These are phyloP conservation scores for Prunella vulgaris DNA, from an alignment of 257 asterid genomes.

Conservation along the genomic window DNA sequence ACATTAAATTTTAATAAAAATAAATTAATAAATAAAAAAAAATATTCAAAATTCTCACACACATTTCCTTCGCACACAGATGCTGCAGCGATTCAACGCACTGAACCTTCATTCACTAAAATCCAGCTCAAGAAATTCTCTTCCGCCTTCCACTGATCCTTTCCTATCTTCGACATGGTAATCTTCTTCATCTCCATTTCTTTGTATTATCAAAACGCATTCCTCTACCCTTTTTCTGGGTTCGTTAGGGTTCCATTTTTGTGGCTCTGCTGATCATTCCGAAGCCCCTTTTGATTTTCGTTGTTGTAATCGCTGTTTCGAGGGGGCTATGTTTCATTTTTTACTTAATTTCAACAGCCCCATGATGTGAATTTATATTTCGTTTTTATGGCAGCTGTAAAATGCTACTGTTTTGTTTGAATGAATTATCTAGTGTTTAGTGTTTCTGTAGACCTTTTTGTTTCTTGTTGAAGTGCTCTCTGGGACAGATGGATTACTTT, in stretches of 20 bases:
- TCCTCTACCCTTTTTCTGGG: too few relatives aligned
- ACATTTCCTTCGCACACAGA: too few relatives aligned
- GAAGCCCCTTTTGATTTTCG: background rate
- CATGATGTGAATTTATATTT: background rate
- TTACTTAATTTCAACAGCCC: background rate
- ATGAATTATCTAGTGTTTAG: background rate
- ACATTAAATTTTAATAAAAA: too few relatives aligned
- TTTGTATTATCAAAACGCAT: background rate
- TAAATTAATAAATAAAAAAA: too few relatives aligned
- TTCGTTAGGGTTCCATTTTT: conserved; percentile 28
- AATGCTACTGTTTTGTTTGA: background rate
- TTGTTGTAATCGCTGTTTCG: background rate
- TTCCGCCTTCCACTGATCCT: background rate
- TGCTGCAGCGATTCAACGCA: too few relatives aligned
- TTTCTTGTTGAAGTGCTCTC: conserved; percentile 2
- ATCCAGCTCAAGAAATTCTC: background rate
- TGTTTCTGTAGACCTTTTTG: background rate
- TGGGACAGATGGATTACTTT: background rate
- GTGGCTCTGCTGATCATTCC: background rate
- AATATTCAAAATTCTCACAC: too few relatives aligned
- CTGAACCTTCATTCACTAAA: too few relatives aligned
- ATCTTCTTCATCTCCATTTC: background rate
- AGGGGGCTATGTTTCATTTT: background rate
- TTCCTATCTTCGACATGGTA: background rate
- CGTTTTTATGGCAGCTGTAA: too few relatives aligned